Evolutionary conservation across 2,329 filamentous ascomycete species (phyloP).

Genomic region (Colletotrichum sp.): DNA sequence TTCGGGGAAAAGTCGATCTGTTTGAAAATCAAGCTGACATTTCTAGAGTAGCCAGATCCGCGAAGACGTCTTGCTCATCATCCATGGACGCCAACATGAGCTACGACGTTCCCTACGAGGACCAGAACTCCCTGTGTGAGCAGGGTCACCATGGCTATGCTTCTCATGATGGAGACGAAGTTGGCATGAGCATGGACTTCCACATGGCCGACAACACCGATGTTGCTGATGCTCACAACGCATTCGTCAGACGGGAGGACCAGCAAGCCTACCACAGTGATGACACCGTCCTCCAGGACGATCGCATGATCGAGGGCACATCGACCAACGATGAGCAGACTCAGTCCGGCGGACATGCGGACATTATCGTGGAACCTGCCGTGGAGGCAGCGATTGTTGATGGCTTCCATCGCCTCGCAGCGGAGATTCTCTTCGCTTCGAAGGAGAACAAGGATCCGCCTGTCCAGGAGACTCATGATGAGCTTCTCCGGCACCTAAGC

Average conservation of each 20-base stretch:
- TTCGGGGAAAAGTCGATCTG: neutral
- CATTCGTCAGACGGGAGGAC: neutral
- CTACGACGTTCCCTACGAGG: neutral
- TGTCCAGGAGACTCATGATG: neutral
- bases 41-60: neutral
- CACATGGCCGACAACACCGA: neutral
- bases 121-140: neutral
- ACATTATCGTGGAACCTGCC: neutral
- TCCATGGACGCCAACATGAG: neutral
- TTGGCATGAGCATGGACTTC: neutral
- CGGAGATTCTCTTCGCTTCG: neutral
- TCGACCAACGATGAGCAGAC: neutral
- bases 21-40: neutral
- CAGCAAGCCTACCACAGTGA: accelerated
- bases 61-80: neutral
- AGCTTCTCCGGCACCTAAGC: no score
- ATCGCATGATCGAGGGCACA: accelerated
- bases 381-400: neutral
- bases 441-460: neutral
- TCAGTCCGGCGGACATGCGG: neutral
- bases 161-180: neutral
- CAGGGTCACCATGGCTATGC: neutral
- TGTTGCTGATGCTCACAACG: neutral
- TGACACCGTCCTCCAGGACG: neutral
- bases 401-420: neutral